phyloP scores from a whole-genome alignment of 2,329 filamentous ascomycete genomes.

The Microascus cirrosus region DNA sequence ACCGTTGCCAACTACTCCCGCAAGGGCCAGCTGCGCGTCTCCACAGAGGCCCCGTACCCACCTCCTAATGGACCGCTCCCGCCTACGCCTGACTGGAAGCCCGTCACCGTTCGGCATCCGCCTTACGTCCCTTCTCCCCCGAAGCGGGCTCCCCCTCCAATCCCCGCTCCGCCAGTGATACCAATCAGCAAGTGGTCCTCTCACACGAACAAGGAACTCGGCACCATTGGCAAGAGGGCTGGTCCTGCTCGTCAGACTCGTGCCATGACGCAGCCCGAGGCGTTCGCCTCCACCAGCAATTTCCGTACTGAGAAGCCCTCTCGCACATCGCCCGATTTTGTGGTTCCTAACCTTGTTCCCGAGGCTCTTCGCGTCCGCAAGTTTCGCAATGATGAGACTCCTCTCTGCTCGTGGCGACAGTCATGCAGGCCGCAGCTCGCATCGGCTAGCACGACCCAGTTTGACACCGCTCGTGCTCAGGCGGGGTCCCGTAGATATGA shows the following conservation, averaged over 20 bases:
- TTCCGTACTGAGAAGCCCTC: background rate
- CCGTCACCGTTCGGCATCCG: background rate
- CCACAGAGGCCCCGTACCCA: background rate
- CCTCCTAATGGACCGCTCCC: background rate
- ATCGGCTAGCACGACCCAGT: too few relatives aligned
- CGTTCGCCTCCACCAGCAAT: background rate
- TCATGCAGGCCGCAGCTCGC: too few relatives aligned
- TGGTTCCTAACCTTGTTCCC: background rate
- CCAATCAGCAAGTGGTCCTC: background rate
- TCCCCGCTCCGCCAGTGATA: background rate
- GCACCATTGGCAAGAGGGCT: background rate
- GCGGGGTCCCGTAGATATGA: too few relatives aligned
- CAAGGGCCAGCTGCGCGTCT: too few relatives aligned
- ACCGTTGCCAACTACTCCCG: background rate
- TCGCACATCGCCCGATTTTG: background rate
- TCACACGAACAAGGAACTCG: background rate
- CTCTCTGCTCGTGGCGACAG: too few relatives aligned
- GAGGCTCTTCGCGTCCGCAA: background rate
- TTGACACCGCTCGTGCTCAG: too few relatives aligned
- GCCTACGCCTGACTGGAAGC: background rate
- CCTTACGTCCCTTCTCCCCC: background rate
- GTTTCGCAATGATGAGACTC: background rate
- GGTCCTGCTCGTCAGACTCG: background rate
- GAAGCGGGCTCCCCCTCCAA: background rate
- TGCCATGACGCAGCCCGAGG: background rate